Evolutionary conservation across 2,329 filamentous ascomycete genomes (phyloP).

Genomic region (Xylaria polymorpha): DNA sequence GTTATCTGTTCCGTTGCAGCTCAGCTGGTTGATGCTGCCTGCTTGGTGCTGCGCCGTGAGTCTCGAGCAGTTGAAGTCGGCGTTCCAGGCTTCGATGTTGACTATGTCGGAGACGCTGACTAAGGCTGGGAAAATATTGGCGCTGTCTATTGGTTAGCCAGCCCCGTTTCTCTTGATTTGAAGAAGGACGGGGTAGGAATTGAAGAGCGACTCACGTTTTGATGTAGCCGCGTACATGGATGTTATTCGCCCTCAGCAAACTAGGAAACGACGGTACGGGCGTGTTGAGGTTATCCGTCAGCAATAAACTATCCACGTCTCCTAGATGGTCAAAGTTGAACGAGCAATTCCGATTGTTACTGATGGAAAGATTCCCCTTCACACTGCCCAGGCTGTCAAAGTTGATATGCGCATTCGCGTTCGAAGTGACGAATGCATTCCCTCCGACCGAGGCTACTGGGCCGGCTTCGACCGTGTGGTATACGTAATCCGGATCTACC

Average conservation of each 20-base stretch:
- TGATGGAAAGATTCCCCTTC: neutral
- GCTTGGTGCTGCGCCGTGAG: conserved; percentile 1
- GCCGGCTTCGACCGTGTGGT: neutral
- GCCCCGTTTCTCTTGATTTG: no score
- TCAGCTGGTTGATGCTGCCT: neutral
- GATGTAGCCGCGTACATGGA: conserved; percentile 7
- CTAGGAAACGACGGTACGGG: neutral
- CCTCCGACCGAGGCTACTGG: neutral
- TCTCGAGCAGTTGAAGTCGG: conserved; percentile 14
- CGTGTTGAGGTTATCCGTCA: neutral
- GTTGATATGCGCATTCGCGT: conserved; percentile 5
- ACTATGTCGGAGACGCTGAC: conserved; percentile 3
- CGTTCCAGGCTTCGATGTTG: conserved; percentile 12
- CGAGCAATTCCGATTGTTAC: conserved; percentile 1
- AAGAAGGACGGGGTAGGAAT: no score
- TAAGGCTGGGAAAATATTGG: conserved; percentile 12
- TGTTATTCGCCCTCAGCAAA: neutral
- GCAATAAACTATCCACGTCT: neutral
- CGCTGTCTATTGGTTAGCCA: neutral
- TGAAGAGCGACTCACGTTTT: no score
- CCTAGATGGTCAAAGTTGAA: neutral
- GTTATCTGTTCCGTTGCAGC: conserved; percentile 10
- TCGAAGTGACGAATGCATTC: conserved; percentile 2
- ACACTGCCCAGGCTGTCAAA: neutral
- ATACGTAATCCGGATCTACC: neutral